Base-by-base conservation (phyloP, 495 filamentous ascomycete species). In the Schizothecium vesticola region DNA sequence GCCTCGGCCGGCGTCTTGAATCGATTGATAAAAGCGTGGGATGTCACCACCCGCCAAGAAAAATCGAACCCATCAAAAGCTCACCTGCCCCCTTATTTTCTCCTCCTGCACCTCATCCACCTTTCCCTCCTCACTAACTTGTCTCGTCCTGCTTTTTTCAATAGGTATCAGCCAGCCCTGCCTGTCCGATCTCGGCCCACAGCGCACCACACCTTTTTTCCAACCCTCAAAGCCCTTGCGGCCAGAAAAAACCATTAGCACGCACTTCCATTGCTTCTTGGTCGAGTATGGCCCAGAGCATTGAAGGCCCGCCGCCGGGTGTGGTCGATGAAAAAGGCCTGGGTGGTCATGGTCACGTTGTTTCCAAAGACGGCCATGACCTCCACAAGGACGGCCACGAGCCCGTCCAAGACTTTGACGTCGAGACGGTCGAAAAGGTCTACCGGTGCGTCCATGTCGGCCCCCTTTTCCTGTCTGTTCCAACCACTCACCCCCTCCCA, bases 381-480 rank as follows among this genome's bases (percentile, higher is more conserved):
- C n/a, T n/a, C n/a, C n/a, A n/a, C 63, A 69, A 26, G 70, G 63
- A 65, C 11, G 63, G 29, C 29, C 68, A 36, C 19, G 59, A 65
- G 24, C 63, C 63, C 21, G 68, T 74, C 43, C 55, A 72, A 10
- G 73, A 86, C 21, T 82, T 83, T 24, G 78, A 81, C 64, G 74
- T 89, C 68, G 85, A 83, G 61, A 83, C 81, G 59, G 81, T 91
- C 63, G 89, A 91, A 71, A 75, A 73, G 66, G 84, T 91, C 61
- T 92, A 92, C 79, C 81, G 79, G 87, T 89, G 71, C 71, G 79
- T 23, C 33, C 13, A 5, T 9, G 10, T 1, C n/a, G 8, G 51
- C 56, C 67, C 19, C 51, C 19, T n/a, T 25, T 12, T 33, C 64
- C 19, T 26, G 13, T 51, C 31, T 56, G 11, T 7, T 43, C 51